phyloP scores from a whole-genome alignment of 23 red algal genomes.

The Cyanidium caldarium region DNA sequence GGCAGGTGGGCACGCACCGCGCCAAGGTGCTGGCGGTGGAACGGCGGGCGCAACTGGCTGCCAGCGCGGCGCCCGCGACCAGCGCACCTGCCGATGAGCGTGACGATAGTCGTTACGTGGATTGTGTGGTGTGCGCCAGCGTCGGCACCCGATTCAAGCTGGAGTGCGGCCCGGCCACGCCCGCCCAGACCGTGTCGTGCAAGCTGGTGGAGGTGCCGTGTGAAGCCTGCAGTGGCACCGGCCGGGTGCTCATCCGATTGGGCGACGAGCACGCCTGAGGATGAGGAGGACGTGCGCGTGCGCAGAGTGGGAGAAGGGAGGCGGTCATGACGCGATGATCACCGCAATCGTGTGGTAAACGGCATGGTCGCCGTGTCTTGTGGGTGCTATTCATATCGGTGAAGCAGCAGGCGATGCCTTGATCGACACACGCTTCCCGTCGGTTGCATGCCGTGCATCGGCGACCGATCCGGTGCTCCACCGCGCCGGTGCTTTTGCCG shows the following conservation, averaged over 20 bases:
- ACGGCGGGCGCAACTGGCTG: constrained; percentile 4
- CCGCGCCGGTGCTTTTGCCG: too few species aligned
- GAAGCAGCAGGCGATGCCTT: too few species aligned
- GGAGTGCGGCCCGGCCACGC: constrained; percentile 88
- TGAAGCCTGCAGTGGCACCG: constrained; percentile 57
- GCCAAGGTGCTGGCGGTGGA: constrained; percentile 42
- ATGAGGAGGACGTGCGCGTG: too few species aligned
- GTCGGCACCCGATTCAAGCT: constrained; percentile 56
- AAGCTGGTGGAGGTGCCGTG: constrained; percentile 58
- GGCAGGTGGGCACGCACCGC: constrained; percentile 68
- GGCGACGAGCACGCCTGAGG: not conserved
- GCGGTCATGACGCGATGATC: too few species aligned
- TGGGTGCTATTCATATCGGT: too few species aligned
- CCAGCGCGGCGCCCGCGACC: not conserved
- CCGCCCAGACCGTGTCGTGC: constrained; percentile 73
- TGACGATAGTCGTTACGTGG: constrained; percentile 12
- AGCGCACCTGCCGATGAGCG: constrained; percentile 2
- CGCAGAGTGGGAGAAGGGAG: too few species aligned
- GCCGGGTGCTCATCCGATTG: constrained; percentile 12
- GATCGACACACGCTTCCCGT: too few species aligned
- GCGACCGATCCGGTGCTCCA: too few species aligned
- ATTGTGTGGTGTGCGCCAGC: constrained; percentile 74
- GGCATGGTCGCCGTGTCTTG: too few species aligned
- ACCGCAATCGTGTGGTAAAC: too few species aligned
- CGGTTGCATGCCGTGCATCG: too few species aligned